phyloP scores from a whole-genome alignment of 202 grass and related monocot genomes.

The Schoenoplectus tabernaemontani region DNA sequence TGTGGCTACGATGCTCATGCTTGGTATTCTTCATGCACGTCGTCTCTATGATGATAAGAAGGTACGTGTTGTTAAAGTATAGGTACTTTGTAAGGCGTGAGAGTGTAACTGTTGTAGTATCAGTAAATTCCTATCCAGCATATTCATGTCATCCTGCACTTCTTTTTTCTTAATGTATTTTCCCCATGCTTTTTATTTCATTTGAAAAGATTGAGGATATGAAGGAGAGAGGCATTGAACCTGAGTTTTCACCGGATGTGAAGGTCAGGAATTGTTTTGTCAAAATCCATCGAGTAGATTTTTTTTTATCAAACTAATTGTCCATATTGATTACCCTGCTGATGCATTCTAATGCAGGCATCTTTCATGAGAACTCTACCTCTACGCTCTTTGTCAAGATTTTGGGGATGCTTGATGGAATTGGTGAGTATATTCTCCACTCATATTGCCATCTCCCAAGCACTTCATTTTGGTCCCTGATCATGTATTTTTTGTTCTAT shows the following conservation, averaged over 20 bases:
- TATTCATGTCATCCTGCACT: not conserved
- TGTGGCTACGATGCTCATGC: constrained; percentile 69
- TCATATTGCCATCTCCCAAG: not conserved
- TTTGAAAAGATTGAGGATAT: constrained; percentile 37
- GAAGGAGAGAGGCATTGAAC: constrained; percentile 68
- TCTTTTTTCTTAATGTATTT: not conserved
- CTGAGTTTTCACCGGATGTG: constrained; percentile 52
- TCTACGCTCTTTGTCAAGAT: constrained; percentile 63
- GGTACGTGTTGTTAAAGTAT: constrained; percentile 11
- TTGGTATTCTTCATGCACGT: constrained; percentile 62
- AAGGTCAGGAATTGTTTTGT: constrained; percentile 37
- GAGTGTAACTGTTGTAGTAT: not conserved
- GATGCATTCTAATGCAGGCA: constrained; percentile 39
- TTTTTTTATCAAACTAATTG: not conserved
- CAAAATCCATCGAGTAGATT: not conserved
- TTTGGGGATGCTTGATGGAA: constrained; percentile 77
- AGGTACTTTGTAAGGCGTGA: not conserved
- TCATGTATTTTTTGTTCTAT: not conserved
- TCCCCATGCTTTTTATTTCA: constrained; percentile 3
- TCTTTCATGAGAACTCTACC: constrained; percentile 66
- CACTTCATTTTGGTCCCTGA: not conserved
- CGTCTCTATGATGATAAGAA: constrained; percentile 76
- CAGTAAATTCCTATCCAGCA: not conserved
- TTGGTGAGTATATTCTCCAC: constrained; percentile 36
- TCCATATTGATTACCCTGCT: not conserved